Conservation (phyloP, 148 eudicot species). For the Polygonum aviculare region DNA sequence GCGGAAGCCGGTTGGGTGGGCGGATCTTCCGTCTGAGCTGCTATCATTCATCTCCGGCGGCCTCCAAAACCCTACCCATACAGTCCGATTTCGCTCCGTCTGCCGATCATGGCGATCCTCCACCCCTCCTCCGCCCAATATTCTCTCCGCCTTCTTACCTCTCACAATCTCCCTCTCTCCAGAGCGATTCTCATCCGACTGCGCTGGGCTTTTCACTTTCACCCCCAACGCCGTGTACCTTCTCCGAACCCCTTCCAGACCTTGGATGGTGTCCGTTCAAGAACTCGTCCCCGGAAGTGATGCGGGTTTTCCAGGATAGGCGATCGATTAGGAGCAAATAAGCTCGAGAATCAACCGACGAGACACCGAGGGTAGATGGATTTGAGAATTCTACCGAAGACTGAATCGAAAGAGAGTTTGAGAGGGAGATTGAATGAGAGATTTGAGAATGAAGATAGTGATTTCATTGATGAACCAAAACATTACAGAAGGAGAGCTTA, state of each 20-base stretch:
- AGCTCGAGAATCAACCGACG: too few relatives aligned
- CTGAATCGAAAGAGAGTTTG: too few relatives aligned
- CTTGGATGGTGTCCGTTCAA: background rate
- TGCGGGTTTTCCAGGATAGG: too few relatives aligned
- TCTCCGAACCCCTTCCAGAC: background rate
- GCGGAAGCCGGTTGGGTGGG: background rate
- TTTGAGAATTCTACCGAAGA: too few relatives aligned
- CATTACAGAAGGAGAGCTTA: too few relatives aligned
- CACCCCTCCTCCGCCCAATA: background rate
- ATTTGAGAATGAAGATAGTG: too few relatives aligned
- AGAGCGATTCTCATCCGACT: background rate
- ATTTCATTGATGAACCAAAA: too few relatives aligned
- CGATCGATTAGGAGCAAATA: too few relatives aligned
- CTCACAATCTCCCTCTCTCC: background rate
- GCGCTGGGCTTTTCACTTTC: background rate
- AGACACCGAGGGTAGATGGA: too few relatives aligned
- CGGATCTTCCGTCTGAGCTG: background rate
- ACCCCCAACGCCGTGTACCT: background rate
- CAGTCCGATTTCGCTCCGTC: background rate
- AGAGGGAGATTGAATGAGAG: too few relatives aligned
- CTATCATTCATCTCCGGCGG: background rate
- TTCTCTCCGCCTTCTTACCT: background rate
- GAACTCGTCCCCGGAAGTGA: background rate
- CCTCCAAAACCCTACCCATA: background rate
- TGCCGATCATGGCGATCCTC: background rate